Conservation (phyloP, 208 protist genomes). For the Tritrichomonas foetus region DNA sequence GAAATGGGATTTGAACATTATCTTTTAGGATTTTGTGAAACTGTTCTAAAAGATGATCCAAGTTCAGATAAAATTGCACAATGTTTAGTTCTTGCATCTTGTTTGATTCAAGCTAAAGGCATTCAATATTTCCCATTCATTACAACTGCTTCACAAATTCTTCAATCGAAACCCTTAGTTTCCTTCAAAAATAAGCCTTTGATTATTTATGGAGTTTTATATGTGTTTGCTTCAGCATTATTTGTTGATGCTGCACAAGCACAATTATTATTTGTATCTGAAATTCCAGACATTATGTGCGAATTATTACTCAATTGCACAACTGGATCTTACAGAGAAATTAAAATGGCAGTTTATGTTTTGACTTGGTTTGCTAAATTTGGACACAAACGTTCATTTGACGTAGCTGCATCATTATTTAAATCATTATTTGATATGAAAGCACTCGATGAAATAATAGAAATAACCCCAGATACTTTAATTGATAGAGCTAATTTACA, state of each 20-base stretch:
- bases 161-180: not conserved
- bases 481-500: not conserved
- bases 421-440: not conserved
- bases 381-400: not conserved
- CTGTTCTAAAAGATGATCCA: not conserved
- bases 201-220: not conserved
- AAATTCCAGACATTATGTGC: not conserved
- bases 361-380: not conserved
- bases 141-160: not conserved
- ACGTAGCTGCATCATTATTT: not conserved
- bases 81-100: not conserved
- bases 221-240: not conserved
- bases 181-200: too few relatives aligned
- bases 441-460: not conserved
- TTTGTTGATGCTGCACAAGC: not conserved
- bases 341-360: not conserved
- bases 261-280: not conserved
- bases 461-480: not conserved
- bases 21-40: not conserved
- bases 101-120: not conserved
- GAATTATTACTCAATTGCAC: not conserved
- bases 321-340: not conserved
- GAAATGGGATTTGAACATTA: not conserved
- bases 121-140: not conserved
- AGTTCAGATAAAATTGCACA: not conserved